Percentiles rank a stretch among this genome's conserved stretches.
Conservation (phyloP, 441 rosid genomes). For the Biscutella auriculata region DNA sequence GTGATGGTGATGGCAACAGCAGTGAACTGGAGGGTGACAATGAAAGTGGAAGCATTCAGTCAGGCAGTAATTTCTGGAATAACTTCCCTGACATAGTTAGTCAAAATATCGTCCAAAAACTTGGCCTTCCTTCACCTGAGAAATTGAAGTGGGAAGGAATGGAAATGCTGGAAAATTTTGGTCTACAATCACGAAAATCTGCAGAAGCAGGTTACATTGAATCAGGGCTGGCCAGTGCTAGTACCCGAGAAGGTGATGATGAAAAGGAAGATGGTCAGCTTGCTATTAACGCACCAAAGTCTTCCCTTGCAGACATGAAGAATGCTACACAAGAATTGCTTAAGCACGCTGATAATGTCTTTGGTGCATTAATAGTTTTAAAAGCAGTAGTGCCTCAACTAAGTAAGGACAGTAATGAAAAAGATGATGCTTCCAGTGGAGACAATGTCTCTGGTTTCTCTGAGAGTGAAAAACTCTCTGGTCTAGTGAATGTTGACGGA, state of each 20-base stretch:
- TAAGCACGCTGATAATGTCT: slow-evolving; percentile 73
- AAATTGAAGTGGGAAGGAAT: slow-evolving; percentile 70
- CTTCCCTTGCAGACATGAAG: slow-evolving; percentile 75
- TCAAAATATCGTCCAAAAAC: slow-evolving; percentile 57
- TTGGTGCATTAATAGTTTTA: slow-evolving; percentile 84
- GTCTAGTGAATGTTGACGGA: slow-evolving; percentile 25
- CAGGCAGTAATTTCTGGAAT: slow-evolving; percentile 55
- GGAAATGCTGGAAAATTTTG: slow-evolving; percentile 61
- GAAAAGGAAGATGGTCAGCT: slow-evolving; percentile 30
- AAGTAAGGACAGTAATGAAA: slow-evolving; percentile 32
- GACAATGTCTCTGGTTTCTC: slow-evolving; percentile 18
- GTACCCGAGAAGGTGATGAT: slow-evolving; percentile 30
- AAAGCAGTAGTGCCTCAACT: slow-evolving; percentile 61
- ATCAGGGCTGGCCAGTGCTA: slow-evolving; percentile 78
- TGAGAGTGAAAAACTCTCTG: slow-evolving; percentile 31
- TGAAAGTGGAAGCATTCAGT: slow-evolving; percentile 23
- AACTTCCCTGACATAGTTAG: slow-evolving; percentile 48
- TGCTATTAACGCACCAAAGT: slow-evolving; percentile 25
- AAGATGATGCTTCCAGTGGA: slow-evolving; percentile 17
- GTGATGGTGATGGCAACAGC: slow-evolving; percentile 15
- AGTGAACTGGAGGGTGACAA: slow-evolving; percentile 18
- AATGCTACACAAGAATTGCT: slow-evolving; percentile 72
- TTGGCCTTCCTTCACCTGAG: slow-evolving; percentile 52
- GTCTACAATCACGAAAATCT: slow-evolving; percentile 55
- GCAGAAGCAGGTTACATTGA: slow-evolving; percentile 74